Evolutionary conservation across 495 filamentous ascomycete species (phyloP).

Genomic region (Aspergillus sclerotiicarbonarius): DNA sequence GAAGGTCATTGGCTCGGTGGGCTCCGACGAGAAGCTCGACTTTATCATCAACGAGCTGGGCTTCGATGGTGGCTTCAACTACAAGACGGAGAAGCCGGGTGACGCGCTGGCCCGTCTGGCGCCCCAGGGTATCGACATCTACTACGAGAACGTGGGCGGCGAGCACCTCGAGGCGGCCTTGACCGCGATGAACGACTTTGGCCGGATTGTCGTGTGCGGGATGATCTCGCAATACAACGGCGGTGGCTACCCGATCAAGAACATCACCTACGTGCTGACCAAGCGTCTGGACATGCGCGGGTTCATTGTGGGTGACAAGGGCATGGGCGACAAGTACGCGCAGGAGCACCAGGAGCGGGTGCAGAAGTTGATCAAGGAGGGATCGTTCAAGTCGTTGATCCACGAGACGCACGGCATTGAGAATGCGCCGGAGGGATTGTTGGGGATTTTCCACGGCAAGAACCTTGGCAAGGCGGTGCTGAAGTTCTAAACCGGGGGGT

Average conservation of each 20-base stretch:
- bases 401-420: slow-evolving; percentile 78
- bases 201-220: slow-evolving; percentile 68
- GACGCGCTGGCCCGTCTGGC: slow-evolving; percentile 73
- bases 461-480: slow-evolving; percentile 92
- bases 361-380: slow-evolving; percentile 80
- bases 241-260: slow-evolving; percentile 64
- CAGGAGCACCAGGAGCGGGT: slow-evolving; percentile 81
- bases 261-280: slow-evolving; percentile 52
- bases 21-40: slow-evolving; percentile 67
- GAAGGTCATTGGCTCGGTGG: slow-evolving; percentile 74
- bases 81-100: slow-evolving; percentile 67
- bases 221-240: slow-evolving; percentile 81
- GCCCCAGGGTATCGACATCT: slow-evolving; percentile 87
- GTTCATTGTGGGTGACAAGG: slow-evolving; percentile 68
- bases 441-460: slow-evolving; percentile 85
- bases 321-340: slow-evolving; percentile 68
- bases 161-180: slow-evolving; percentile 81
- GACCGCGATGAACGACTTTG: slow-evolving; percentile 63
- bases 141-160: slow-evolving; percentile 94
- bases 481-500: too few species aligned
- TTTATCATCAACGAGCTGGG: slow-evolving; percentile 63
- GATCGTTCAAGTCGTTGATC: slow-evolving; percentile 70
- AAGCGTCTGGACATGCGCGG: slow-evolving; percentile 67
- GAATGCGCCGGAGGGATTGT: slow-evolving; percentile 71
- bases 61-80: slow-evolving; percentile 73